Evolutionary conservation across 495 filamentous ascomycete species (phyloP).

Genomic region (Penicillium herquei): DNA sequence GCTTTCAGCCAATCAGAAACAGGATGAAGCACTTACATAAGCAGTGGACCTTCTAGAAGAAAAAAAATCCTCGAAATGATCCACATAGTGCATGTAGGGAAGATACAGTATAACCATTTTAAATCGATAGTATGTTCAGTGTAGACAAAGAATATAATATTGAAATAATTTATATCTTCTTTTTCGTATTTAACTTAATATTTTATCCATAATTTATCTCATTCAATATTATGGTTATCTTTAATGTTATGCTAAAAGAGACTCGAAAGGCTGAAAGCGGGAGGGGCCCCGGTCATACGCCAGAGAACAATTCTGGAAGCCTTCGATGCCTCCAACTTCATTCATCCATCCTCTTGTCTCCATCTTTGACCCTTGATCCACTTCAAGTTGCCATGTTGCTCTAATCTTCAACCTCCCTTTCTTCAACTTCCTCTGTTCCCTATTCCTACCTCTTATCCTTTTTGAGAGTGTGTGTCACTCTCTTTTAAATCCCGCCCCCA

Average conservation of each 20-base stretch:
- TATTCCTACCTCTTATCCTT: constrained; percentile 3
- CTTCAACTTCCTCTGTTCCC: constrained; percentile 1
- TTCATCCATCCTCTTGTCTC: constrained; percentile 4
- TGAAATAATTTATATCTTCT: no score
- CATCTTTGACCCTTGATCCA: constrained; percentile 3
- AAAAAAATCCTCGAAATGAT: not conserved
- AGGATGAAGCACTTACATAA: constrained; percentile 4
- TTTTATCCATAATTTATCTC: no score
- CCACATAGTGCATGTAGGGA: no score
- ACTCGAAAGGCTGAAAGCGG: no score
- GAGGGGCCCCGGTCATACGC: no score
- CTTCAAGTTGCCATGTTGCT: not conserved
- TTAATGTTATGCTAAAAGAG: no score
- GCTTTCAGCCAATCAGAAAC: constrained; percentile 8
- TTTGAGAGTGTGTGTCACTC: not conserved
- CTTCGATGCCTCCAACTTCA: not conserved
- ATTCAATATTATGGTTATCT: no score
- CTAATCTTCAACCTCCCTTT: constrained; percentile 4
- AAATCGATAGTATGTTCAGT: no score
- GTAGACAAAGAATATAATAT: no score
- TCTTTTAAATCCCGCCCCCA: not conserved
- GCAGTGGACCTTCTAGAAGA: not conserved
- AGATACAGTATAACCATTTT: no score
- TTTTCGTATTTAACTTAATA: no score
- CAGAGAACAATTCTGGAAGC: no score